Evolutionary conservation across 1,284 basidiomycete genomes (phyloP), one percentile per base, ranked within the genome.

Genomic region (Spongispora temasekensis): DNA sequence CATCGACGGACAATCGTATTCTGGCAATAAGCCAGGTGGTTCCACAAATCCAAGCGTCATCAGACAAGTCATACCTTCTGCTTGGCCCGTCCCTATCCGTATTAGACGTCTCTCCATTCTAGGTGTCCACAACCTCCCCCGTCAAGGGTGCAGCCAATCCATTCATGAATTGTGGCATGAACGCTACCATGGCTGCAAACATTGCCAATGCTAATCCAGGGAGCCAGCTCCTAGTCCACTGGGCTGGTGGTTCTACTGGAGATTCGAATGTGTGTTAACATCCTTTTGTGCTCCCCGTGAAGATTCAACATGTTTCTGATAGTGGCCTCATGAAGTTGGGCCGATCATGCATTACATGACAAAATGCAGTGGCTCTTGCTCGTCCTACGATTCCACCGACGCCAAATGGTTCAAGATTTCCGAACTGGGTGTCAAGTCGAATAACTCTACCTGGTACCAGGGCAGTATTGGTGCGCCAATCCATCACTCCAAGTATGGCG

Each of bases 331-430:
- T 58, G 62, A 71, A 8, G 68, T 66, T 21, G 78, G 78, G 3
- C 77, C 78, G 0, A 61, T 79, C 61, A 72, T 79, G 64, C 74
- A 72, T 55, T 80, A 79, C 65, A 70, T 79, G 69, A 67, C 78
- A 7, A 62, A 74, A 60, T 79, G 76, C 55, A 64, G 63, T 46
- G 67, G 68, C 6, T 63, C 71, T 46, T 78, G 77, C 60, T 67
- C 72, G 3, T 62, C 71, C 15, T 78, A 75, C 55, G 68, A 78
- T 57, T 69, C 78, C 5, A 65, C 65, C 30, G 67, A 72, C 42
- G 71, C 74, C 12, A 60, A 79, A 55, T 79, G 72, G 72, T 78
- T 80, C 72, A 80, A 80, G 67, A 69, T 79, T 42, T 70, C 71
- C 40, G 68, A 79, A 59, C 65, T 68, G 6, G 78, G 73, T 5